These are phyloP conservation scores for Penicillium paneum DNA, from an alignment of 2,329 filamentous ascomycete genomes.

Conservation along the genomic window DNA sequence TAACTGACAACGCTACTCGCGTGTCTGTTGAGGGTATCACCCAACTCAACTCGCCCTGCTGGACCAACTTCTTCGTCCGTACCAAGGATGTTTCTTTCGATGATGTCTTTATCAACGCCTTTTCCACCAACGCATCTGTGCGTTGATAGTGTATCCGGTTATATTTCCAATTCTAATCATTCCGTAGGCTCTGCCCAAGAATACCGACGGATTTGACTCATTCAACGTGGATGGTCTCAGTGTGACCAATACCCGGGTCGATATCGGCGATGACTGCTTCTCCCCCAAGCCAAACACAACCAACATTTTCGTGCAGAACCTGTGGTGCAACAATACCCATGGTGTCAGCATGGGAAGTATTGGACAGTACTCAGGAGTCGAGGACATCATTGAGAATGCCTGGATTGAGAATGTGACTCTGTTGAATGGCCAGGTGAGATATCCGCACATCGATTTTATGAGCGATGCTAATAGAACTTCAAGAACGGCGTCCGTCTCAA, in stretches of 20 bases:
- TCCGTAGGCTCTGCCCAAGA: conserved; percentile 50
- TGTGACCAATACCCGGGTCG: conserved; percentile 51
- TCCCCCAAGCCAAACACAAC: conserved; percentile 59
- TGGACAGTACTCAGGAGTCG: conserved; percentile 55
- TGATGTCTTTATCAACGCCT: conserved; percentile 54
- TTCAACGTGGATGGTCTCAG: conserved; percentile 55
- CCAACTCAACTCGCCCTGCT: conserved; percentile 60
- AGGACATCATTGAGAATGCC: conserved; percentile 56
- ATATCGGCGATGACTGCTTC: conserved; percentile 61
- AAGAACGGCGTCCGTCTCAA: conserved; percentile 59
- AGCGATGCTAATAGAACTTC: conserved; percentile 25
- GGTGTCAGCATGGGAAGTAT: conserved; percentile 59
- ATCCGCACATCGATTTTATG: too few species aligned
- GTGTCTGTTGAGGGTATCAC: conserved; percentile 57
- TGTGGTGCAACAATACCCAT: conserved; percentile 60
- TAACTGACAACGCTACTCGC: conserved; percentile 60
- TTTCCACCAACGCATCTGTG: conserved; percentile 48
- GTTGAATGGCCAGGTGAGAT: conserved; percentile 46
- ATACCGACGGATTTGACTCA: conserved; percentile 63
- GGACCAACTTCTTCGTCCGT: conserved; percentile 61
- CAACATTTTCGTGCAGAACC: conserved; percentile 57
- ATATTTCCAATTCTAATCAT: neutral
- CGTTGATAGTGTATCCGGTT: neutral
- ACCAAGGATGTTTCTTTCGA: conserved; percentile 55
- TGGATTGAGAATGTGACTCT: conserved; percentile 60